These are phyloP conservation scores for Aspergillus transmontanensis DNA, from an alignment of 2,329 filamentous ascomycete species.

Conservation along the genomic window DNA sequence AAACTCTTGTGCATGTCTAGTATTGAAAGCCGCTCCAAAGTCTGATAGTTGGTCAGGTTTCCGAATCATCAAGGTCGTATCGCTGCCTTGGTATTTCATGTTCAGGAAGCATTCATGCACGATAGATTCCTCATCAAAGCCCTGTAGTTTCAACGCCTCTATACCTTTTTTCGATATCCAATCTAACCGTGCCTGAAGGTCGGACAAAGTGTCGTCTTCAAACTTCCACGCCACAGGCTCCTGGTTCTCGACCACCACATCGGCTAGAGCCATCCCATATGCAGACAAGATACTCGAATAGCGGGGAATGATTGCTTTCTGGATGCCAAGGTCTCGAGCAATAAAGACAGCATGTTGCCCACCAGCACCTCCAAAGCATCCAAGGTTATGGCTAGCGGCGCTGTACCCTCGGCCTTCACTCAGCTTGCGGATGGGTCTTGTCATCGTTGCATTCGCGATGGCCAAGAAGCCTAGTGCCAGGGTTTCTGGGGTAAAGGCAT, in stretches of 20 bases:
- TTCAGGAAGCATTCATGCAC: conserved; percentile 42
- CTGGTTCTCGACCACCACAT: background rate
- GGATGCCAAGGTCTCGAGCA: conserved; percentile 45
- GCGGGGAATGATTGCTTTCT: conserved; percentile 47
- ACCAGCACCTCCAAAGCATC: conserved; percentile 37
- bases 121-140: conserved; percentile 38
- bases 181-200: background rate
- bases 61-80: conserved; percentile 47
- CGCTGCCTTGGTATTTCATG: conserved; percentile 49
- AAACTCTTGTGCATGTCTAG: conserved; percentile 45
- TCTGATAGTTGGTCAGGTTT: conserved; percentile 36
- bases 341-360: conserved; percentile 48
- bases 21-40: conserved; percentile 41
- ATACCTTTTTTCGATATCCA: conserved; percentile 17
- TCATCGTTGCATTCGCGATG: conserved; percentile 91
- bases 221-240: background rate
- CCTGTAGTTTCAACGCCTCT: conserved; percentile 32
- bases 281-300: conserved; percentile 48
- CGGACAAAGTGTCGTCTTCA: background rate
- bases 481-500: conserved; percentile 72
- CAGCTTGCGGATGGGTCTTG: conserved; percentile 80
- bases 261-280: conserved; percentile 25
- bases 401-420: conserved; percentile 89
- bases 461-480: conserved; percentile 88
- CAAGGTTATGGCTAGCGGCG: conserved; percentile 57